phyloP scores from a whole-genome alignment of 768 basidiomycete species.

The Russula virescens region DNA sequence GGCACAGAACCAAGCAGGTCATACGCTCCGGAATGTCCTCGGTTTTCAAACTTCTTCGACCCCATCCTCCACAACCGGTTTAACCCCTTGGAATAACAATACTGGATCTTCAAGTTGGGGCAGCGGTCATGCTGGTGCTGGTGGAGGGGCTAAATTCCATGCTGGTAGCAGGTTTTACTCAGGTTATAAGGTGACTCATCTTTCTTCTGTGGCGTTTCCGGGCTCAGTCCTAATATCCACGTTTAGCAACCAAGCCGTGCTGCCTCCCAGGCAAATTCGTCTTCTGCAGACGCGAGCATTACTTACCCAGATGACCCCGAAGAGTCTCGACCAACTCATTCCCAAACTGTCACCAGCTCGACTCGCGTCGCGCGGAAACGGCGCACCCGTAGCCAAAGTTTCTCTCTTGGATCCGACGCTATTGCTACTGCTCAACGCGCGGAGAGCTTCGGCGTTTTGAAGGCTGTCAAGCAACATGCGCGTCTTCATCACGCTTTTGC shows the following conservation, averaged over 20 bases:
- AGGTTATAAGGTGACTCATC: conserved; percentile 53
- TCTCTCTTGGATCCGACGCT: conserved; percentile 44
- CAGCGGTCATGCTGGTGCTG: conserved; percentile 57
- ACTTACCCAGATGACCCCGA: conserved; percentile 54
- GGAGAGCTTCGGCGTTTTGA: conserved; percentile 46
- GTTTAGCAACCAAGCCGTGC: conserved; percentile 61
- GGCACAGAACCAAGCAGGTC: conserved; percentile 62
- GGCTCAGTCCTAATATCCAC: background rate
- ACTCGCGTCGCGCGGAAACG: conserved; percentile 29
- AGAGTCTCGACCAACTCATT: conserved; percentile 34
- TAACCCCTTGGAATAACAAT: conserved; percentile 38
- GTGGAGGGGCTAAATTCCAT: conserved; percentile 60
- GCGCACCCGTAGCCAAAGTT: conserved; percentile 55
- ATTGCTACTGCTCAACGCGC: conserved; percentile 38
- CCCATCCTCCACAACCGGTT: conserved; percentile 33
- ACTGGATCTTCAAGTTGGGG: conserved; percentile 49
- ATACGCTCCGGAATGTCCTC: conserved; percentile 71
- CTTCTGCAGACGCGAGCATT: conserved; percentile 46
- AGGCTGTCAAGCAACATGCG: conserved; percentile 58
- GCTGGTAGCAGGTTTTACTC: conserved; percentile 66
- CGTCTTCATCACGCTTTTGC: conserved; percentile 55
- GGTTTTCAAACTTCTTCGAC: conserved; percentile 55
- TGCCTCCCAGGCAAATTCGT: conserved; percentile 64
- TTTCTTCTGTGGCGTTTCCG: background rate
- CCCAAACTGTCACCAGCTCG: conserved; percentile 27